Percentiles rank a stretch among this genome's conserved stretches.
phyloP scores from a whole-genome alignment of 129 eudicot genomes.

The Helianthus tuberosus region DNA sequence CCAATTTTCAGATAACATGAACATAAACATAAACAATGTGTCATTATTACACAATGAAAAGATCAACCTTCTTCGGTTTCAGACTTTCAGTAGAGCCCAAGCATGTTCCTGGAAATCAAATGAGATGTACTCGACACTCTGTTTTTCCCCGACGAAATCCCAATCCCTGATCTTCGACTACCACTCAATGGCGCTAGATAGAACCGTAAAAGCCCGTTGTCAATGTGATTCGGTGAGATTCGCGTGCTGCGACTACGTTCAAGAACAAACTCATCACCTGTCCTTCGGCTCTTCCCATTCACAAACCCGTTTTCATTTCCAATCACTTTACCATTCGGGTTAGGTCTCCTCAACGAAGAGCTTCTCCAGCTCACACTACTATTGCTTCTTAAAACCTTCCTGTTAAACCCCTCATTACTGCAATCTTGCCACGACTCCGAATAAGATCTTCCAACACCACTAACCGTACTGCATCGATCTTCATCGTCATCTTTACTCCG shows the following conservation, averaged over 20 bases:
- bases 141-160: slow-evolving; percentile 42
- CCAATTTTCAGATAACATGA: slow-evolving; percentile 28
- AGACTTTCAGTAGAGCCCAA: slow-evolving; percentile 53
- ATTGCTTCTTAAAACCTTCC: slow-evolving; percentile 65
- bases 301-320: slow-evolving; percentile 31
- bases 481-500: slow-evolving; percentile 66
- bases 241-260: slow-evolving; percentile 89
- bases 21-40: slow-evolving; percentile 18
- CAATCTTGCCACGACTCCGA: slow-evolving; percentile 87
- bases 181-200: slow-evolving; percentile 87
- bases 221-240: slow-evolving; percentile 70
- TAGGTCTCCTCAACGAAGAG: slow-evolving; percentile 51
- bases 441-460: slow-evolving; percentile 81
- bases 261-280: slow-evolving; percentile 58
- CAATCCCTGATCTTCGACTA: slow-evolving; percentile 71
- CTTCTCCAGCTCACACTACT: slow-evolving; percentile 95
- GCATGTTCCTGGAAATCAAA: slow-evolving; percentile 67
- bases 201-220: slow-evolving; percentile 83
- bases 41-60: slow-evolving; percentile 33
- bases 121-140: slow-evolving; percentile 51
- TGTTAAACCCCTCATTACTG: slow-evolving; percentile 45
- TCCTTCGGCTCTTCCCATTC: slow-evolving; percentile 35
- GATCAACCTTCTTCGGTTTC: slow-evolving; percentile 26
- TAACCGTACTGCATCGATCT: slow-evolving; percentile 53
- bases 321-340: slow-evolving; percentile 35